A percentile compares a stretch with the other conserved stretches of the same genome.
These are phyloP conservation scores for Flaveria robusta DNA, from an alignment of 129 eudicot genomes.

Conservation along the genomic window DNA sequence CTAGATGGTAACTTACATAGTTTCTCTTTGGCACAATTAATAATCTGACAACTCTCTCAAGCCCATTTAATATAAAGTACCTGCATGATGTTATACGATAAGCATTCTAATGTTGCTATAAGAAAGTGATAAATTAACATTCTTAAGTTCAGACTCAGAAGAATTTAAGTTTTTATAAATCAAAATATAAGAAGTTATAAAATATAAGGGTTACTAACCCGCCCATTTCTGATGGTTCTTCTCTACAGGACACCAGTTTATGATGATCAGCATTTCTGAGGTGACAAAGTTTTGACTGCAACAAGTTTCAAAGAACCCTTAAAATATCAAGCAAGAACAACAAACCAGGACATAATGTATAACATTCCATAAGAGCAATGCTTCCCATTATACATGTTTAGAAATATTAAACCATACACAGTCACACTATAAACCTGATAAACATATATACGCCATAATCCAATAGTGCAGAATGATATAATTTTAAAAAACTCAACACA, in stretches of 20 bases:
- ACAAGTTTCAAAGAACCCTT: slow-evolving; percentile 22
- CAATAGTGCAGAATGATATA: background rate
- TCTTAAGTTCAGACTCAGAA: background rate
- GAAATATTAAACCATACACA: background rate
- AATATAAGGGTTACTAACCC: slow-evolving; percentile 57
- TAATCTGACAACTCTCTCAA: slow-evolving; percentile 82
- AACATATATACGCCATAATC: no score
- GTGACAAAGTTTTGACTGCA: slow-evolving; percentile 82
- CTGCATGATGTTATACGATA: slow-evolving; percentile 38
- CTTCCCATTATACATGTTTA: background rate
- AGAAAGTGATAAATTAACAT: background rate
- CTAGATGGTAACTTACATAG: slow-evolving; percentile 61
- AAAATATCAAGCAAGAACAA: background rate
- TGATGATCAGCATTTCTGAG: slow-evolving; percentile 53
- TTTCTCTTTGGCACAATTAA: slow-evolving; percentile 79
- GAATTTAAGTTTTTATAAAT: background rate
- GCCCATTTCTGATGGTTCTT: slow-evolving; percentile 92
- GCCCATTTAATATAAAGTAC: slow-evolving; percentile 86
- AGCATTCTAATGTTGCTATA: background rate
- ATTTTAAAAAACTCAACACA: background rate
- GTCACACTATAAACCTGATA: background rate
- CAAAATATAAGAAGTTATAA: background rate
- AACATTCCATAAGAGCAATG: background rate
- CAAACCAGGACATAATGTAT: background rate
- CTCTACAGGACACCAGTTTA: slow-evolving; percentile 57